A percentile compares a stretch with the other conserved stretches of the same genome.
These are phyloP conservation scores for Debaryomycetaceae sp. DNA, from an alignment of 1,139 yeast genomes.

Conservation along the genomic window DNA sequence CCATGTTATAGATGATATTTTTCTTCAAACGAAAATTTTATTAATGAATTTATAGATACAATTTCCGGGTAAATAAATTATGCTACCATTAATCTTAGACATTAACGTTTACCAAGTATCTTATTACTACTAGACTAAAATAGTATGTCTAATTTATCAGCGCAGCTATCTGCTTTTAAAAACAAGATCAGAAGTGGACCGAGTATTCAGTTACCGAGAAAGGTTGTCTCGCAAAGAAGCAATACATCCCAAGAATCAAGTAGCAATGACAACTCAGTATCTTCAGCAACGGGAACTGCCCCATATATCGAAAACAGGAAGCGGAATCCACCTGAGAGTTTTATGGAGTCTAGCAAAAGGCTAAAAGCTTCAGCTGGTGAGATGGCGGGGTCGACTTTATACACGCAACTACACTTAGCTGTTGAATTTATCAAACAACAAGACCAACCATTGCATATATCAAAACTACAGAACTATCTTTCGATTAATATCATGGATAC, in stretches of 20 bases:
- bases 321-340: background rate
- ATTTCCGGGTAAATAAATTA: background rate
- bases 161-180: constrained; percentile 48
- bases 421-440: constrained; percentile 76
- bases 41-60: background rate
- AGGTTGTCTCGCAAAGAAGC: constrained; percentile 14
- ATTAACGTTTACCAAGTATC: background rate
- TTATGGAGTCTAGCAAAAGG: constrained; percentile 31
- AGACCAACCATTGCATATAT: constrained; percentile 65
- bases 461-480: constrained; percentile 58
- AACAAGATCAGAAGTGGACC: constrained; percentile 48
- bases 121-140: background rate
- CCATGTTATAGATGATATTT: constrained; percentile 2
- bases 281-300: background rate
- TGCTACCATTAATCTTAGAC: background rate
- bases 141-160: constrained; percentile 42
- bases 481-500: constrained; percentile 45
- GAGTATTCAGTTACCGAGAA: constrained; percentile 34
- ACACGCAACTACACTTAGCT: constrained; percentile 81
- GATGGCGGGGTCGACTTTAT: constrained; percentile 57
- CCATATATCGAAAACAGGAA: background rate
- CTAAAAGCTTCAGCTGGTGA: constrained; percentile 28
- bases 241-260: constrained; percentile 1
- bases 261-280: background rate
- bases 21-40: background rate